Base-by-base conservation (phyloP, 352 stramenopile species). In the Phytophthora pistaciae region DNA sequence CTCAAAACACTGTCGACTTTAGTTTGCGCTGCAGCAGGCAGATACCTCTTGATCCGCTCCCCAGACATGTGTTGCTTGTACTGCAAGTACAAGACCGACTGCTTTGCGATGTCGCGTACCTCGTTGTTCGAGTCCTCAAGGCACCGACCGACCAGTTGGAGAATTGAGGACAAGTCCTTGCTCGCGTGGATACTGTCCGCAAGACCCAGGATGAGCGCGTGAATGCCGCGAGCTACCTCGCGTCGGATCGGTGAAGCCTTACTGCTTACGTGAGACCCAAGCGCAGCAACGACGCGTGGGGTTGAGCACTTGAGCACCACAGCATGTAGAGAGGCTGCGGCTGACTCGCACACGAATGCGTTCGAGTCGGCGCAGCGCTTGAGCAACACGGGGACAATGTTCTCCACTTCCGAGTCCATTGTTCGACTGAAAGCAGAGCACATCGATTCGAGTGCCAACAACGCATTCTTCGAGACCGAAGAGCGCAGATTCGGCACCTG, bases 41-140 rank as follows among this genome's bases (percentile, higher is more conserved):
- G 31, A 55, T 90, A 42, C 48, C 77, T 83, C 66, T 93, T 93
- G 31, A 94, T 73, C 21, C 70, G 74, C 3, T 83, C 78, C 1
- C 60, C 46, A n/a, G 82, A 70, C 31, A 92, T 79, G 27, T 42
- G 46, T 31, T 84, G 75, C 5, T 83, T 64, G 9, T 69, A 68
- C 48, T 74, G 55, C 8, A 95, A 66, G 31, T 87, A 86, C 36
- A 91, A 18, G 14, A 93, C 31, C 5, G 77, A 82, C 38, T 91
- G 85, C 52, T 94, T 94, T 1, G 86, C 84, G 0, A 77, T 66
- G 20, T 92, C 82, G 3, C 88, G 83, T 18, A 95, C 88, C 64
- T 94, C 83, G 55, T 93, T 94, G 64, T 88, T 82, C 9, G 86
- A 92, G 60, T 94, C 88, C 44, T 90, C 80, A 8, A 95, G 83